phyloP scores from a whole-genome alignment of 2,329 filamentous ascomycete species.

The Fonsecaea pugnacius region DNA sequence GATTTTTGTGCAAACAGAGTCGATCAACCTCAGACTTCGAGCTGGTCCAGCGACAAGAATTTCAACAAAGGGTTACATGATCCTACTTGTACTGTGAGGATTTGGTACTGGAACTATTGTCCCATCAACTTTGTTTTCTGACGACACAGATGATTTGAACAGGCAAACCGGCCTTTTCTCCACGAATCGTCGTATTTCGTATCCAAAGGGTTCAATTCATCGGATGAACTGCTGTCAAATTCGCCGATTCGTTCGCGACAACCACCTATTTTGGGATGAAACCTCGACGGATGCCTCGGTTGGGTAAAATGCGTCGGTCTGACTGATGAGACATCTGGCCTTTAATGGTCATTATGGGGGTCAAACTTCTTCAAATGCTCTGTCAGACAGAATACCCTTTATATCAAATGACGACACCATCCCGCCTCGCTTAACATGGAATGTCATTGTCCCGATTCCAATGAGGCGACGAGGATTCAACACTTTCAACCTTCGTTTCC shows the following conservation, averaged over 20 bases:
- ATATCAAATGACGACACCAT: neutral
- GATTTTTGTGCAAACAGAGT: neutral
- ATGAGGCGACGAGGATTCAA: neutral
- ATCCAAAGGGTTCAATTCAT: neutral
- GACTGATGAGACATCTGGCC: neutral
- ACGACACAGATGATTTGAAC: neutral
- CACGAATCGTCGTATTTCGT: slow-evolving; percentile 11
- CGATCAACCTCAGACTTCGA: neutral
- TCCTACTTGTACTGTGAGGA: neutral
- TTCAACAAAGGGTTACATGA: neutral
- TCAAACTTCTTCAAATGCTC: neutral
- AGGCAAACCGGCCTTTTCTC: neutral
- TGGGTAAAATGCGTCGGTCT: neutral
- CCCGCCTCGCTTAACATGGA: slow-evolving; percentile 4
- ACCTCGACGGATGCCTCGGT: slow-evolving; percentile 1
- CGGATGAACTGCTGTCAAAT: neutral
- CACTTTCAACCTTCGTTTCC: neutral
- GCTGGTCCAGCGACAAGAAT: no score
- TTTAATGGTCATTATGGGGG: neutral
- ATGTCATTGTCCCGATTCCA: slow-evolving; percentile 2
- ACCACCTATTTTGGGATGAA: slow-evolving; percentile 13
- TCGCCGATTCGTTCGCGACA: slow-evolving; percentile 16
- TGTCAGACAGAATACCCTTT: neutral
- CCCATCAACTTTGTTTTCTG: neutral
- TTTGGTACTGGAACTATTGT: neutral